phyloP scores from a whole-genome alignment of 169 alveolate species.

The Perkinsus olseni region DNA sequence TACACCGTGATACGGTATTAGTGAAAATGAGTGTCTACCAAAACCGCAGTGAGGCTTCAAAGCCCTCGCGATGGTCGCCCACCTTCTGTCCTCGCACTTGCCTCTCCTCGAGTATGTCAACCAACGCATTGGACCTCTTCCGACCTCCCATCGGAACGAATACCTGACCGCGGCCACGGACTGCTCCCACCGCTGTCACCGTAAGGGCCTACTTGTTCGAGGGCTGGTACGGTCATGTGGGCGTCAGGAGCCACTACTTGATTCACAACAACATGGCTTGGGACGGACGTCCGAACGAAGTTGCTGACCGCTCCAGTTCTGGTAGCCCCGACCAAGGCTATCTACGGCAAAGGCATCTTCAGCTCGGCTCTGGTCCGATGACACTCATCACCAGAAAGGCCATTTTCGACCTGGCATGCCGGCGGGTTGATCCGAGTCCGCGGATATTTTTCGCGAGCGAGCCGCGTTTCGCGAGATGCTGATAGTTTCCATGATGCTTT shows the following conservation, averaged over 20 bases:
- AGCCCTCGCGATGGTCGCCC: neutral
- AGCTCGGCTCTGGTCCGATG: neutral
- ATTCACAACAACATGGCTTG: neutral
- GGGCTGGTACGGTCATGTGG: conserved; percentile 10
- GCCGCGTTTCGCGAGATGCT: neutral
- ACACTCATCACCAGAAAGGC: neutral
- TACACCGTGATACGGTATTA: neutral
- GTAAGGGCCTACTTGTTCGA: conserved; percentile 11
- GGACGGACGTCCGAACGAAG: conserved; percentile 5
- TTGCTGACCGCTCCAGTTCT: conserved; percentile 19
- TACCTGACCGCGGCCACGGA: neutral
- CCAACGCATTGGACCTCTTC: neutral
- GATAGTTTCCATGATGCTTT: neutral
- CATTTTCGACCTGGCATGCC: neutral
- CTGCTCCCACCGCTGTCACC: no score
- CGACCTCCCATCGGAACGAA: conserved; percentile 22
- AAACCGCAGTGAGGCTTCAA: neutral
- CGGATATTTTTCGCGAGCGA: neutral
- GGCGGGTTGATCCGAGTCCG: neutral
- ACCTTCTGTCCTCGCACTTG: neutral
- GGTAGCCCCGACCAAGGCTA: conserved; percentile 18
- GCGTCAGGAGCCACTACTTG: conserved; percentile 16
- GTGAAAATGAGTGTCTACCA: neutral
- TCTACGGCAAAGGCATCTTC: neutral
- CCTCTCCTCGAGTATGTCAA: conserved; percentile 8